Conservation (phyloP, 768 basidiomycete genomes). For the Termitomyces sp. region DNA sequence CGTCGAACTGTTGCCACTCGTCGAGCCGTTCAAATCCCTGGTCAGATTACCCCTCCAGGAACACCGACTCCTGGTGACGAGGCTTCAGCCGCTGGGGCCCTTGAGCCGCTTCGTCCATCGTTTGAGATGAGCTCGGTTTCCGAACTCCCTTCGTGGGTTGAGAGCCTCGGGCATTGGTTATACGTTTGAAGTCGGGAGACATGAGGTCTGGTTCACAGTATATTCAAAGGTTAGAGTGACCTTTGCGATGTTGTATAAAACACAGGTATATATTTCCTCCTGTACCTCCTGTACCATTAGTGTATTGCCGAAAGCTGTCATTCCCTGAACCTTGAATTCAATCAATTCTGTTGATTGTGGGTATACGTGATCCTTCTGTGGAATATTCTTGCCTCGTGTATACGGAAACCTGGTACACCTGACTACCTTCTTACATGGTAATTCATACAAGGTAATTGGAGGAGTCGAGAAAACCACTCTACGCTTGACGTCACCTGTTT, state of each 20-base stretch:
- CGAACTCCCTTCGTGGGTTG: conserved; percentile 49
- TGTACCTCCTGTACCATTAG: not conserved
- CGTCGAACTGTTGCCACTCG: conserved; percentile 20
- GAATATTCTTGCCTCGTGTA: conserved; percentile 7
- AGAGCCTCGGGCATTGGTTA: conserved; percentile 51
- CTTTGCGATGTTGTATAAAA: not conserved
- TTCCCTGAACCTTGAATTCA: not conserved
- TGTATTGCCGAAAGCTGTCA: not conserved
- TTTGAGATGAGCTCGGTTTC: conserved; percentile 38
- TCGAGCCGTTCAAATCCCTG: conserved; percentile 18
- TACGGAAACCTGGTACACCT: not conserved
- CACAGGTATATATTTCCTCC: not conserved
- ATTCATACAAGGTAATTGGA: not conserved
- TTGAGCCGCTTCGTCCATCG: conserved; percentile 28
- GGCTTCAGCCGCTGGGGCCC: conserved; percentile 12
- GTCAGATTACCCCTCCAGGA: conserved; percentile 45
- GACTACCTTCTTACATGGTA: not conserved
- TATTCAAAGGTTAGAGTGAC: not conserved
- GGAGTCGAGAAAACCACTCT: not conserved
- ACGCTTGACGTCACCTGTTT: conserved; percentile 13
- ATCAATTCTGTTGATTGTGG: not conserved
- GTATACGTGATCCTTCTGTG: not conserved
- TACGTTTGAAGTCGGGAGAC: conserved; percentile 37
- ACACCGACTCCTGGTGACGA: conserved; percentile 32
- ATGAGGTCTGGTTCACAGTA: not conserved